These are phyloP conservation scores for Gardenia jasminoides DNA, from an alignment of 257 asterid genomes.

Conservation along the genomic window DNA sequence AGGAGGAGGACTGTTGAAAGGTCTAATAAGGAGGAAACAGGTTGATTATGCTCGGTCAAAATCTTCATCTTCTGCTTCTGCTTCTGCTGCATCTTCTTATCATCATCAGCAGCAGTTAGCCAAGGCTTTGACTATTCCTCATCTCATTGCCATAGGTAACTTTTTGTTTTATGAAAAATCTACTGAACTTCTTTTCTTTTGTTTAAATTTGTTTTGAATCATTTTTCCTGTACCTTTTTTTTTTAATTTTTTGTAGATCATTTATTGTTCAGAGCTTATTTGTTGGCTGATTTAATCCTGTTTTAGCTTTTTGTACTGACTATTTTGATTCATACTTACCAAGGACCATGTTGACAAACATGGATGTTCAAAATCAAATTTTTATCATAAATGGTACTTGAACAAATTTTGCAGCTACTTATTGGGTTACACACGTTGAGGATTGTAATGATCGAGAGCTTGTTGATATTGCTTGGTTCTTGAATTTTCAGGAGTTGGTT, in stretches of 20 bases:
- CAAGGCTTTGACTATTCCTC: conserved; percentile 69
- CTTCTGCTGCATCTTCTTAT: conserved; percentile 40
- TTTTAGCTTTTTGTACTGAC: no score
- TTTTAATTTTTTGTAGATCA: background rate
- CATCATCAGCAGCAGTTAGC: conserved; percentile 47
- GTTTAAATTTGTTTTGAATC: background rate
- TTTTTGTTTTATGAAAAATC: background rate
- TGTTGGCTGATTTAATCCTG: background rate
- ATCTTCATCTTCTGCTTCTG: conserved; percentile 23
- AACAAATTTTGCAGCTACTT: background rate
- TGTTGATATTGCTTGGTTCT: background rate
- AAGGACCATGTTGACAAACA: no score
- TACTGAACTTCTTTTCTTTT: background rate
- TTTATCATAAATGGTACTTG: no score
- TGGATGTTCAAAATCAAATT: no score
- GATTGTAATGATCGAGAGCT: background rate
- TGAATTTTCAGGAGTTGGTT: conserved; percentile 66
- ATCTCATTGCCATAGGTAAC: conserved; percentile 77
- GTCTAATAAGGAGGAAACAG: conserved; percentile 82
- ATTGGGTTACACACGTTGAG: background rate
- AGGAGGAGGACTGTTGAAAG: conserved; percentile 49
- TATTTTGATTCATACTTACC: no score
- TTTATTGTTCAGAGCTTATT: background rate
- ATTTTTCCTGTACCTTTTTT: background rate
- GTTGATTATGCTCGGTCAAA: conserved; percentile 65